Evolutionary conservation across 2,329 filamentous ascomycete species (phyloP), one percentile per base, ranked within the genome.

Genomic region (Ophiostoma sp.): DNA sequence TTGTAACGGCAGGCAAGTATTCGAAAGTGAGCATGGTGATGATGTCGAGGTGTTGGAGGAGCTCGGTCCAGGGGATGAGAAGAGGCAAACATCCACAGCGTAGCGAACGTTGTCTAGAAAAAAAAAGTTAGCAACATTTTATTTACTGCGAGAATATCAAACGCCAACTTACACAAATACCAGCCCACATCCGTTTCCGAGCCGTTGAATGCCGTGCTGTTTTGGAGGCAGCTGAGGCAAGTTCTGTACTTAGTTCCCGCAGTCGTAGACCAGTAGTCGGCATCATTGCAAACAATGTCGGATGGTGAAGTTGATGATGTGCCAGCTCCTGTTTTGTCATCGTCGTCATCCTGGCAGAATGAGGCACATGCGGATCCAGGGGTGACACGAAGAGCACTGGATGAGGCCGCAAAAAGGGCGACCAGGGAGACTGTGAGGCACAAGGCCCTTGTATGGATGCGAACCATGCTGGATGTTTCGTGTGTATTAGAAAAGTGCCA

Each of bases 361-460:
- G 83, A 78, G 0, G 86, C 82, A 76, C 87, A 89, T 11, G 81
- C 77, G 0, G 87, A 89, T 11, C 84, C 84, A 0, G 87, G 85
- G 1, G 86, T 84, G 1, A 88, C 84, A 70, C 86, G 80, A 2
- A 88, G 79, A 2, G 82, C 82, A 1, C 12, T 64, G 15, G 3
- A 63, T 71, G 59, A 39, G 3, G 31, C 50, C 72, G 57, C 48
- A 78, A 73, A 50, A 78, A 55, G 31, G 31, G 33, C 17, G 28
- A 12, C 33, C 8, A 8, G 28, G 33, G 15, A 15, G 17, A 33
- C 31, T n/a, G 19, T 9, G 5, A 69, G 45, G 64, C 17, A 33
- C 17, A n/a, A 2, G 0, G 28, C 45, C 45, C 28, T 33, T 52
- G 42, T n/a, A 36, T 25, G 36, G 15, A 52, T 3, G n/a, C 22